A percentile compares a stretch with the other conserved stretches of the same genome.
Conservation (phyloP, 1,139 yeast species). For the Hyphopichia khmerensis region DNA sequence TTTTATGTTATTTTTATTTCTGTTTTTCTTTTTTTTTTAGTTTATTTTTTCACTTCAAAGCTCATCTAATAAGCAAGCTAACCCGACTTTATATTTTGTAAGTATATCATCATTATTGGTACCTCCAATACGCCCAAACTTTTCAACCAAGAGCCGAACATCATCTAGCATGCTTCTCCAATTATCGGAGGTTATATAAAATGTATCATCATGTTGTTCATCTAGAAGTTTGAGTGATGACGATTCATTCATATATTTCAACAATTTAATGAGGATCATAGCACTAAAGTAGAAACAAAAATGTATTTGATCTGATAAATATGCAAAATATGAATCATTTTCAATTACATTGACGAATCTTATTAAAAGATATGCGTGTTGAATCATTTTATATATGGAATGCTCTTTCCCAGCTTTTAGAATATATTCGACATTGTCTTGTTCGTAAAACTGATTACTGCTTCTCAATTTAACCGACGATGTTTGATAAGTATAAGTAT, state of each 20-base stretch:
- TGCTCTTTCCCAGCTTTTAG: conserved; percentile 19
- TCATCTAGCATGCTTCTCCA: conserved; percentile 9
- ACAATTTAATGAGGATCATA: conserved; percentile 37
- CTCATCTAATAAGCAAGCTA: neutral
- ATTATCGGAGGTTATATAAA: neutral
- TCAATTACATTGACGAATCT: conserved; percentile 40
- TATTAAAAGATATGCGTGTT: conserved; percentile 44
- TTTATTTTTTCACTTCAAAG: neutral
- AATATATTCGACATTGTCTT: conserved; percentile 23
- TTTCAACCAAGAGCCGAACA: conserved; percentile 23
- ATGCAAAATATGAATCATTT: conserved; percentile 65
- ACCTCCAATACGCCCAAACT: conserved; percentile 30
- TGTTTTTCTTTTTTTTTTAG: too few species aligned
- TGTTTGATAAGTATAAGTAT: conserved; percentile 29
- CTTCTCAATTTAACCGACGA: conserved; percentile 6
- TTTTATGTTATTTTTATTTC: too few species aligned
- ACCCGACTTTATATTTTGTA: conserved; percentile 27
- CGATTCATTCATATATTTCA: conserved; percentile 8
- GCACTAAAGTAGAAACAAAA: conserved; percentile 55
- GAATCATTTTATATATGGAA: conserved; percentile 22
- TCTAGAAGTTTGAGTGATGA: neutral
- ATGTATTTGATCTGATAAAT: conserved; percentile 67
- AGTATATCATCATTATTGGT: conserved; percentile 28
- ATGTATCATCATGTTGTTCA: neutral
- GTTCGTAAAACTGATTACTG: conserved; percentile 13